A percentile compares a stretch with the other conserved stretches of the same genome.
These are phyloP conservation scores for Neoscytalidium dimidiatum DNA, from an alignment of 2,329 filamentous ascomycete genomes.

Conservation along the genomic window DNA sequence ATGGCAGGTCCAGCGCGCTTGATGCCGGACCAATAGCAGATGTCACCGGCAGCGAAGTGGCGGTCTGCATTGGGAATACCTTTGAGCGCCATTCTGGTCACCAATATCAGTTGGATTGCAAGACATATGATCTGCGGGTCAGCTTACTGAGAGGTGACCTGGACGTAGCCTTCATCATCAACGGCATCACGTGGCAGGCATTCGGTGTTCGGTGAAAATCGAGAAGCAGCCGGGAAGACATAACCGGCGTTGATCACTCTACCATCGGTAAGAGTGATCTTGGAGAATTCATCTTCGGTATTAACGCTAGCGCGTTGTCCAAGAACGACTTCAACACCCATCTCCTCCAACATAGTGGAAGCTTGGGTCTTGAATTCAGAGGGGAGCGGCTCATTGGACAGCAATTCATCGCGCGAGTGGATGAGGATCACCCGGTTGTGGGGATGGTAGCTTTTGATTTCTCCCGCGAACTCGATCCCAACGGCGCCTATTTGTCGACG, in stretches of 20 bases:
- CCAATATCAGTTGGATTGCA: background rate
- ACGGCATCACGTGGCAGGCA: slow-evolving; percentile 63
- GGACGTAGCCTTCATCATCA: slow-evolving; percentile 67
- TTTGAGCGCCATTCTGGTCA: slow-evolving; percentile 43
- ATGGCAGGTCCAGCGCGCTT: slow-evolving; percentile 78
- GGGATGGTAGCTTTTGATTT: slow-evolving; percentile 70
- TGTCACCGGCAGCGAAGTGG: slow-evolving; percentile 72
- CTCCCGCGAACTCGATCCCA: slow-evolving; percentile 79
- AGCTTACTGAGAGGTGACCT: slow-evolving; percentile 58
- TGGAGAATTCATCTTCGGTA: slow-evolving; percentile 39
- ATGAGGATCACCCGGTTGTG: slow-evolving; percentile 68
- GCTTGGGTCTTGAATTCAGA: slow-evolving; percentile 67
- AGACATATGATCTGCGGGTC: slow-evolving; percentile 17
- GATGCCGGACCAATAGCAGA: slow-evolving; percentile 73
- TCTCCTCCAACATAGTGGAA: slow-evolving; percentile 59
- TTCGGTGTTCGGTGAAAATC: slow-evolving; percentile 60
- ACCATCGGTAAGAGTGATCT: slow-evolving; percentile 49
- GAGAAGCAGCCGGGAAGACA: slow-evolving; percentile 70
- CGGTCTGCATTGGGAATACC: slow-evolving; percentile 57
- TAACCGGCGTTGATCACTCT: slow-evolving; percentile 58
- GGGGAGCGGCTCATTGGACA: slow-evolving; percentile 73
- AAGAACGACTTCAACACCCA: slow-evolving; percentile 67
- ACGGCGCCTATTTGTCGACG: slow-evolving; percentile 59
- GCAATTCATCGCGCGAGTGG: slow-evolving; percentile 69
- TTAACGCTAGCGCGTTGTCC: slow-evolving; percentile 54